A percentile compares a stretch with the other conserved stretches of the same genome.
These are phyloP conservation scores for Torrubiella hemipterigena DNA, from an alignment of 2,329 filamentous ascomycete genomes.

Conservation along the genomic window DNA sequence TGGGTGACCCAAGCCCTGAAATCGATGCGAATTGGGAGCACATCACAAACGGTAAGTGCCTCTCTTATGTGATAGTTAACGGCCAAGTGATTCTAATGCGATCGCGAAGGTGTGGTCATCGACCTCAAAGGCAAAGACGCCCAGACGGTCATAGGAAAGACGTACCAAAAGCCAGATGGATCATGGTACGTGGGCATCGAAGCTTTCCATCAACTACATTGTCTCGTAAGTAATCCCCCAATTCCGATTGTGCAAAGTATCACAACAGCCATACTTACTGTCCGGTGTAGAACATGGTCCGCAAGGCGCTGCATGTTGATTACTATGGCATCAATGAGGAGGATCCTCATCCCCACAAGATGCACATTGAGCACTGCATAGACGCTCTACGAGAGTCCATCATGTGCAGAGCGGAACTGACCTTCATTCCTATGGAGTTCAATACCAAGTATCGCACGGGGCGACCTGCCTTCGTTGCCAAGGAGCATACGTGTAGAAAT, in stretches of 20 bases:
- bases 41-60: neutral
- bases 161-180: conserved; percentile 1
- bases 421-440: conserved; percentile 1
- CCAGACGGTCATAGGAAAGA: neutral
- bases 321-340: conserved; percentile 1
- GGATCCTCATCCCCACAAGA: neutral
- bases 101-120: neutral
- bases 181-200: conserved; percentile 1
- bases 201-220: conserved; percentile 1
- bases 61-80: neutral
- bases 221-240: neutral
- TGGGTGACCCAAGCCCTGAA: conserved; percentile 1
- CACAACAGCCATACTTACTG: neutral
- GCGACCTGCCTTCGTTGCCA: neutral
- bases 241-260: neutral
- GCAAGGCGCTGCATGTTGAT: conserved; percentile 1
- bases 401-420: conserved; percentile 1
- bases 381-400: neutral
- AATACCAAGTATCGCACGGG: neutral
- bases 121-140: conserved; percentile 1
- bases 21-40: conserved; percentile 1
- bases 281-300: neutral
- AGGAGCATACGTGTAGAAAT: conserved; percentile 1
- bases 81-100: neutral
- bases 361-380: conserved; percentile 1